A percentile compares a stretch with the other conserved stretches of the same genome.
phyloP scores from a whole-genome alignment of 2,329 filamentous ascomycete species.

The Colletotrichum plurivorum region DNA sequence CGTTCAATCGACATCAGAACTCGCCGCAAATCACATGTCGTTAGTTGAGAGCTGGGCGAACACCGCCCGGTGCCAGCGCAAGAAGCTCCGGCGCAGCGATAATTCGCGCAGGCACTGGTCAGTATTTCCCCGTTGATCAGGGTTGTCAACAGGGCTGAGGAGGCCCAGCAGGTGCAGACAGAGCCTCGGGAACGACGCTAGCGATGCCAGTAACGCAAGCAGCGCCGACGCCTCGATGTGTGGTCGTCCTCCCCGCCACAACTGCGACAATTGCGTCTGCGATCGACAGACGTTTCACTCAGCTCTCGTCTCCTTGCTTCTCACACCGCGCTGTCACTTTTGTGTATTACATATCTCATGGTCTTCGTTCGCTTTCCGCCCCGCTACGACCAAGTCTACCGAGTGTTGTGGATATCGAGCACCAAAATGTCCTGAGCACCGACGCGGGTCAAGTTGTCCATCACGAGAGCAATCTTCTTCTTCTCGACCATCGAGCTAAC shows the following conservation, averaged over 20 bases:
- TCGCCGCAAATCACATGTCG: conserved; percentile 2
- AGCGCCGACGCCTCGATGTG: conserved; percentile 15
- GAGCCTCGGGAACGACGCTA: conserved; percentile 28
- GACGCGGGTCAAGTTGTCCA: conserved; percentile 84
- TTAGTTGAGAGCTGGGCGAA: too few species aligned
- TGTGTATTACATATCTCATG: conserved; percentile 31
- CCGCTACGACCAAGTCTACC: conserved; percentile 50
- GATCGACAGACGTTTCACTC: conserved; percentile 12
- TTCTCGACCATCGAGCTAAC: conserved; percentile 94
- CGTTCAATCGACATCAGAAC: conserved; percentile 15
- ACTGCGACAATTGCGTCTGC: conserved; percentile 15
- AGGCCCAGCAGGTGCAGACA: conserved; percentile 19
- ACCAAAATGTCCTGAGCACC: conserved; percentile 91
- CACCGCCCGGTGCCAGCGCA: neutral
- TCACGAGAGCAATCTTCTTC: conserved; percentile 85
- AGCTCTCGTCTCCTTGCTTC: neutral
- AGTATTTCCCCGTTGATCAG: conserved; percentile 11
- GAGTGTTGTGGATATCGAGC: conserved; percentile 86
- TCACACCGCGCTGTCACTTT: neutral
- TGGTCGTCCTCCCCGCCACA: conserved; percentile 20
- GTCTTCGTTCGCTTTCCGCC: conserved; percentile 20
- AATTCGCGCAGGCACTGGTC: conserved; percentile 7
- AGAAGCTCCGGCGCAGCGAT: neutral
- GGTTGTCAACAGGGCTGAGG: conserved; percentile 24
- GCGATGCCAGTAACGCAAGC: conserved; percentile 20